phyloP scores from a whole-genome alignment of 805 yeast genomes.

The Yarrowia hollandica region DNA sequence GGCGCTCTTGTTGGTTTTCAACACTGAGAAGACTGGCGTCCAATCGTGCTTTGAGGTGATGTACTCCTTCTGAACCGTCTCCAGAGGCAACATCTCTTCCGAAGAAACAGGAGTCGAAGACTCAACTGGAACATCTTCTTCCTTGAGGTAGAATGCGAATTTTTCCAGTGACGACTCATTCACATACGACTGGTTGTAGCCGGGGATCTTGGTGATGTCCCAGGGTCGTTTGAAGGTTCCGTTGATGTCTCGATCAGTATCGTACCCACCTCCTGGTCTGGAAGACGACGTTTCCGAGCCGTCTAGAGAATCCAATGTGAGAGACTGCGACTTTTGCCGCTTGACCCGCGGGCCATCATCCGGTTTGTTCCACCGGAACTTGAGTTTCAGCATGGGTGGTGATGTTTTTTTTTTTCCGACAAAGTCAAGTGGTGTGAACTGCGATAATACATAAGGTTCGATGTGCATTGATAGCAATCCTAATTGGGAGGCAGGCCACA shows the following conservation, averaged over 20 bases:
- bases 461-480: slow-evolving; percentile 25
- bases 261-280: slow-evolving; percentile 18
- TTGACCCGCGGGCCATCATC: slow-evolving; percentile 12
- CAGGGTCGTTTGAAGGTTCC: slow-evolving; percentile 26
- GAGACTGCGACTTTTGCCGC: neutral
- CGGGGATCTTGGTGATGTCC: slow-evolving; percentile 27
- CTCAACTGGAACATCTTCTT: slow-evolving; percentile 8
- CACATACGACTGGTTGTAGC: slow-evolving; percentile 10
- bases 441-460: neutral
- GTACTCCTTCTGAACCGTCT: slow-evolving; percentile 5
- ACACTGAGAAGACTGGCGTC: slow-evolving; percentile 15
- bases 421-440: too few relatives aligned
- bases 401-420: too few relatives aligned
- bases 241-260: slow-evolving; percentile 6
- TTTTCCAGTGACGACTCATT: slow-evolving; percentile 8
- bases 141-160: neutral
- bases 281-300: neutral
- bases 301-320: slow-evolving; percentile 1
- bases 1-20: neutral
- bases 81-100: slow-evolving; percentile 4
- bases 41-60: slow-evolving; percentile 21
- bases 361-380: slow-evolving; percentile 8
- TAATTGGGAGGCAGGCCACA: slow-evolving; percentile 3
- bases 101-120: neutral
- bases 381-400: neutral